Percentiles rank a stretch among this genome's conserved stretches.
Conservation (phyloP, 1,139 yeast genomes). For the Citeromyces hawaiiensis region DNA sequence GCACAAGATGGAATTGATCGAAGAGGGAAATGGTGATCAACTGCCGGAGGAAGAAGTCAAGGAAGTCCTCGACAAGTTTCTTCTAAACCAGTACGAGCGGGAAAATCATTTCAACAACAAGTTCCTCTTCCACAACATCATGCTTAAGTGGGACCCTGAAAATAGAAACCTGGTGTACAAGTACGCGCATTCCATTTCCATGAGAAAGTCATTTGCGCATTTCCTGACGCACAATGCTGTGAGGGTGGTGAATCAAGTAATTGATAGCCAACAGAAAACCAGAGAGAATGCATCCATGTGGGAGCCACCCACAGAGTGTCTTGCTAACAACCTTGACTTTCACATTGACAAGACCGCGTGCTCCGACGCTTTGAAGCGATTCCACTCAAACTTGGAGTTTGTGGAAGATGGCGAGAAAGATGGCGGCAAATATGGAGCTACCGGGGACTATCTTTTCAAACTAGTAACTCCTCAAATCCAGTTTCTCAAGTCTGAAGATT, state of each 20-base stretch:
- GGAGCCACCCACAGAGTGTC: neutral
- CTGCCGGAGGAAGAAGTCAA: neutral
- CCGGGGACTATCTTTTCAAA: slow-evolving; percentile 52
- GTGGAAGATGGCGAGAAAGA: slow-evolving; percentile 1
- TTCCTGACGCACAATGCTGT: slow-evolving; percentile 6
- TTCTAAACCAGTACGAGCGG: slow-evolving; percentile 14
- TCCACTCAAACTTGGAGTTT: slow-evolving; percentile 1
- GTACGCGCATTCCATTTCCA: slow-evolving; percentile 52
- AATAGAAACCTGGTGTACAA: slow-evolving; percentile 51
- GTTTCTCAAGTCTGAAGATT: slow-evolving; percentile 51
- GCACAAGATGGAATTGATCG: neutral
- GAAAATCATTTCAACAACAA: slow-evolving; percentile 47
- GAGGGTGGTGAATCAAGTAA: slow-evolving; percentile 31
- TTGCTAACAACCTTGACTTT: neutral
- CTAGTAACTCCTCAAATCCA: slow-evolving; percentile 81
- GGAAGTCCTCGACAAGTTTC: slow-evolving; percentile 5
- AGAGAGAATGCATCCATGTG: neutral
- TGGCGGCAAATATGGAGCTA: slow-evolving; percentile 5
- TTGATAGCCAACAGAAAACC: slow-evolving; percentile 9
- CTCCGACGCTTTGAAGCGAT: neutral
- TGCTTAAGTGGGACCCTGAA: slow-evolving; percentile 68
- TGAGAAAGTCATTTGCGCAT: slow-evolving; percentile 50
- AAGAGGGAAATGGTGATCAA: neutral
- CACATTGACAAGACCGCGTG: neutral
- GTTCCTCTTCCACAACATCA: slow-evolving; percentile 62